A percentile compares a stretch with the other conserved stretches of the same genome.
Evolutionary conservation across 179 eudicot species (phyloP).

Genomic region (Silene noctiflora): DNA sequence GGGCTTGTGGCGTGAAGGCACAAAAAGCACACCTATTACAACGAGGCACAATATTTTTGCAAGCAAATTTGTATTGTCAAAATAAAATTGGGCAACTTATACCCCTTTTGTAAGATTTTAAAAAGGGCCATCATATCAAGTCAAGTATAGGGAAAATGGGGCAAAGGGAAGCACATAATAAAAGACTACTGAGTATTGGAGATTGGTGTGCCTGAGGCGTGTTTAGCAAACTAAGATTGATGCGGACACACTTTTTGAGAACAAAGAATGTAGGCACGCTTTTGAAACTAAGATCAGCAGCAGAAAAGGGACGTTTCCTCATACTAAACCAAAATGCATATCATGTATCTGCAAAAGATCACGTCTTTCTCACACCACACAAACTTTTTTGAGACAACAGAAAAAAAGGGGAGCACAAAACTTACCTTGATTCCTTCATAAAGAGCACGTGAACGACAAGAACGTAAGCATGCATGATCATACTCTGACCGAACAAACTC

Average conservation of each 20-base stretch:
- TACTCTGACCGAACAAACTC: conserved; percentile 99
- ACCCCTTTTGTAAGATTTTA: no score
- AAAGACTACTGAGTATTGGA: neutral
- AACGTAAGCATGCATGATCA: conserved; percentile 99
- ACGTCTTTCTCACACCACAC: neutral
- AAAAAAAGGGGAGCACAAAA: neutral
- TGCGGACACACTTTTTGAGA: neutral
- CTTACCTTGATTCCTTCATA: conserved; percentile 97
- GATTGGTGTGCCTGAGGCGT: neutral
- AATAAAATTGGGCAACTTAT: no score
- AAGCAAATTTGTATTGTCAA: neutral
- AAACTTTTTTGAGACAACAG: no score
- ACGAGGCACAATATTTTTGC: neutral
- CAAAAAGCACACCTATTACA: neutral
- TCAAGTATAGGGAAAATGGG: no score
- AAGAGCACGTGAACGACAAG: conserved; percentile 99
- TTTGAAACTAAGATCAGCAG: neutral
- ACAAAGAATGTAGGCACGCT: neutral
- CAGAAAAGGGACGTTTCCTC: neutral
- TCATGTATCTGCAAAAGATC: neutral
- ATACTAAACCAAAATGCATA: neutral
- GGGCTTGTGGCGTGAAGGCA: neutral
- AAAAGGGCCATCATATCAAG: no score
- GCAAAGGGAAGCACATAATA: no score
- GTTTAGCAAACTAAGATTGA: neutral